Evolutionary conservation across 441 rosid genomes (phyloP), one percentile per base, ranked within the genome.

Genomic region (Adansonia rubrostipa): DNA sequence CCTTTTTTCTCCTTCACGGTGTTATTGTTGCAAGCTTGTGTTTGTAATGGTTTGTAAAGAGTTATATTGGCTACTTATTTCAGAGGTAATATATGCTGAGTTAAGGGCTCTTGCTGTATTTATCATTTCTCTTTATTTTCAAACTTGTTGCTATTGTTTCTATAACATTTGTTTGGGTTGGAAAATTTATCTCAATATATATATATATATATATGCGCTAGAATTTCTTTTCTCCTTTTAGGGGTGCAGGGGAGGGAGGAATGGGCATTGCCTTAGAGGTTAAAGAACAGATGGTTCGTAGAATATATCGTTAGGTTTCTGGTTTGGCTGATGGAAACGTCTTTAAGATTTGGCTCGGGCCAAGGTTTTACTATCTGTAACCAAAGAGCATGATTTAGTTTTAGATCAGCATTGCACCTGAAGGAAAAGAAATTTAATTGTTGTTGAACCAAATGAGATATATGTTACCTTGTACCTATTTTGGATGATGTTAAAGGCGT

Each of bases 1-100:
- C 54, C 0, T 33, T 53, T 47, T 78, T 51, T 40, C 56, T 6
- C 51, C 53, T 36, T 67, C 44, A 50, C 77, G 48, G 19, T 68
- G 51, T 60, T 75, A 47, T 76, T 45, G 20, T 77, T 54, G 78
- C 53, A 14, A 67, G 70, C 58, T 45, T 60, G 73, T 36, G 22
- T 45, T 75, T 33, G 36, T 33, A 33, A 33, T 33, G 36, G 36
- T 3, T 33, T 71, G 40, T 58, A 53, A 13, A 73, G 73, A 79
- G 80, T 77, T 81, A 69, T 65, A 4, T 11, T 69, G 47, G 69
- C 76, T 64, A 73, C 78, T 58, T 28, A 20, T 70, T 68, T 64
- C 42, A 58, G 73, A 81, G 80, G 73, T 80, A 83, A 70, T 78
- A 77, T 73, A 33, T 84, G 71, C 69, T 76, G 71, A 78, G 73